These are phyloP conservation scores for Pseudoneurospora amorphoporcata DNA, from an alignment of 495 filamentous ascomycete genomes.

Conservation along the genomic window DNA sequence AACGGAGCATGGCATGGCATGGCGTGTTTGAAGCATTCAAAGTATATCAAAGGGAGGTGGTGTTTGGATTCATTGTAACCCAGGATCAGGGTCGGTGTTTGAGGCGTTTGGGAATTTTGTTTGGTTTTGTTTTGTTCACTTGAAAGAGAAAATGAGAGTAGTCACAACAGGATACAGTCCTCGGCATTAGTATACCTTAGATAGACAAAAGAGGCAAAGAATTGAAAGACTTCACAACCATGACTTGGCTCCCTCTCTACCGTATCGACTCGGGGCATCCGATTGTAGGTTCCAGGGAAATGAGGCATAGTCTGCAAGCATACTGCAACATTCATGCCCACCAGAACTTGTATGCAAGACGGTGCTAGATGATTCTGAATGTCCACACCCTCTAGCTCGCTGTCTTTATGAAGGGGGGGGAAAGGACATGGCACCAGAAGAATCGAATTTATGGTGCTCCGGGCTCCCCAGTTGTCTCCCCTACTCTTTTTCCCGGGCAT, in stretches of 20 bases:
- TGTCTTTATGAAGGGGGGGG: too few species aligned
- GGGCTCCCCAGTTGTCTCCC: too few species aligned
- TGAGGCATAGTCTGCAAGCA: too few species aligned
- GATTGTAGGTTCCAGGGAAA: too few species aligned
- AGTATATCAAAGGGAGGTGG: not conserved
- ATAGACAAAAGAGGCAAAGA: not conserved
- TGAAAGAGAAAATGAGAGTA: not conserved
- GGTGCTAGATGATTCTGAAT: too few species aligned
- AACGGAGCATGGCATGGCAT: not conserved
- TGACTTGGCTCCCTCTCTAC: slow-evolving; percentile 4
- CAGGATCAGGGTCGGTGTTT: not conserved
- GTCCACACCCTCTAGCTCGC: too few species aligned
- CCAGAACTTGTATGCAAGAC: too few species aligned
- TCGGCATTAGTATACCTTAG: not conserved
- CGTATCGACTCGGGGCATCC: too few species aligned
- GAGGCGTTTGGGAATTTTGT: not conserved
- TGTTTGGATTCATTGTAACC: not conserved
- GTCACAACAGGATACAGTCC: not conserved
- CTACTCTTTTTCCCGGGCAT: too few species aligned
- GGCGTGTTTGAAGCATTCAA: not conserved
- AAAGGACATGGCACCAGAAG: too few species aligned
- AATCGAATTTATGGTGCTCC: too few species aligned
- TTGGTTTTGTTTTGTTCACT: not conserved
- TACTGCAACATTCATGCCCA: too few species aligned
- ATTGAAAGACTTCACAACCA: not conserved